Evolutionary conservation across 2,329 filamentous ascomycete species (phyloP), one percentile per base, ranked within the genome.

Genomic region (Trichoderma hamatum): DNA sequence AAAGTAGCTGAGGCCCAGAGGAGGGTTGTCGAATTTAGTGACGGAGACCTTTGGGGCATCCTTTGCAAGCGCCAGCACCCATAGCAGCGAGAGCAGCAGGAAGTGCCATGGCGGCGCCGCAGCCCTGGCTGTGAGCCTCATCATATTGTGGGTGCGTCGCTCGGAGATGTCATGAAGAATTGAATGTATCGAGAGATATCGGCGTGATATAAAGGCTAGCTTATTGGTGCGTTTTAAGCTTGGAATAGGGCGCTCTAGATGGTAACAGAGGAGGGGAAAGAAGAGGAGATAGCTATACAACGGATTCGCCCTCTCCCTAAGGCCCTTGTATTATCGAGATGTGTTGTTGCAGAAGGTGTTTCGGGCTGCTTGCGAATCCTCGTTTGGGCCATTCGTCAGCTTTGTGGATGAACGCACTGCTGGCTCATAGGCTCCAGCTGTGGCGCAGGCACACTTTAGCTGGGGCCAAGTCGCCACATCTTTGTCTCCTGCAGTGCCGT

Each of bases 1-100:
- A 77, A 99, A 98, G 81, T 97, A 99, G 81, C 92, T 91, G 72
- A 97, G 83, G 77, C 89, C 89, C 66, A 82, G 78, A 0, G 93
- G 92, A 66, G 84, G 80, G 74, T 89, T 84, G 55, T 91, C 83
- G 81, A 97, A 92, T 58, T 85, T 80, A 65, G 83, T 91, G 70
- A 84, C 82, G 71, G 85, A 84, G 75, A 97, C 85, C 68, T 84
- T 84, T 28, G 94, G 94, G 60, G 84, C 83, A 75, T 89, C 86
- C 78, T 90, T 90, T 67, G 88, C 82, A 72, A 82, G 74, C 73
- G 77, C 78, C 73, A 78, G 71, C 70, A 80, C 79, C 77, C 78
- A 81, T 62, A 78, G 71, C 46, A 82, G 73, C 70, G 84, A 85
- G 78, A 88, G 81, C 76, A 88, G 78, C 77, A 89, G 79, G 78